Base-by-base conservation (phyloP, 2,329 filamentous ascomycete species). In the Aspergillus sp. region DNA sequence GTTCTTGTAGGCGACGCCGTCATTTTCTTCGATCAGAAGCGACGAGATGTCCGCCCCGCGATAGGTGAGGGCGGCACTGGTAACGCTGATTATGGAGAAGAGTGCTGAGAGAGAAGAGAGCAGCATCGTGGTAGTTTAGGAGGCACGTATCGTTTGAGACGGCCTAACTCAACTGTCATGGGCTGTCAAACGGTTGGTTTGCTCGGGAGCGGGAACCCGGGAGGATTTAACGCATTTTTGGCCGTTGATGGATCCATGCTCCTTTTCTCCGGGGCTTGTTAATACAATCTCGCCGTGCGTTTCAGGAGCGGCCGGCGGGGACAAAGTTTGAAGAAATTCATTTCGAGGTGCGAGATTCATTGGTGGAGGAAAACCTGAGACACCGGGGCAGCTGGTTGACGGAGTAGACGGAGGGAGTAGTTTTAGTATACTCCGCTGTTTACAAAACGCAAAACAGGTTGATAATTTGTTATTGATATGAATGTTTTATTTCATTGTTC, bases 31-130 rank as follows among this genome's bases (percentile, higher is more conserved):
- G 6, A 90, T 73, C 0, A 82, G 70, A 1, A 87, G 79, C 0
- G 88, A 91, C 1, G 87, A 90, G 81, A 88, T 90, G 73, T 91
- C 88, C 3, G 84, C 86, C 8, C 88, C 88, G 62, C 82, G 85
- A 72, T 87, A 88, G 2, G 81, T 82, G 3, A 90, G 77, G 25
- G 83, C 78, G 2, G 79, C 79, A 3, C 71, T 63, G 37, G 60
- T 31, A 17, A 59, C 19, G 2, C 67, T 51, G 25, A 65, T 31
- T 12, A 62, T 25, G 11, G 52, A 54, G 14, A 59, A 35, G 35
- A 67, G 57, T 57, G 9, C 27, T 1, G 59, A 62, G n/a, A 37
- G 27, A 48, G n/a, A 12, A 11, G 11, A 33, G 23, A 31, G 27
- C 8, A 52, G 33, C 19, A 43, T 46, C 43, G 23, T 52, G 40